Percentiles rank a stretch among this genome's conserved stretches.
Conservation (phyloP, 768 basidiomycete species). For the Collybia mongolica region DNA sequence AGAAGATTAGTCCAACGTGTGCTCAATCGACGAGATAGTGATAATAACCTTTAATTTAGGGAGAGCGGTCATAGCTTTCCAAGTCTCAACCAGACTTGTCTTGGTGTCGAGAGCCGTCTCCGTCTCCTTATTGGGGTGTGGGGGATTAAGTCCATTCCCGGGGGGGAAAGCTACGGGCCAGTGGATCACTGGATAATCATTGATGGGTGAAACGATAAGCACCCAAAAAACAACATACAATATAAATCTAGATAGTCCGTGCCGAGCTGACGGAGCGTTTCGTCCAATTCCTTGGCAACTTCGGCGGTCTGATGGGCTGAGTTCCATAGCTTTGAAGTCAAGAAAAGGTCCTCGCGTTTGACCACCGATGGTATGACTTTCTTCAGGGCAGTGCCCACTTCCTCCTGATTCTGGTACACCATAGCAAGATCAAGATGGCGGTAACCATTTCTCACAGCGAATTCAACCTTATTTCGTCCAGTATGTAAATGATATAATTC, state of each 20-base stretch:
- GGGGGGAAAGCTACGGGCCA: constrained; percentile 75
- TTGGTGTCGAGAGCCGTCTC: constrained; percentile 55
- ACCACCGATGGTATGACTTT: constrained; percentile 78
- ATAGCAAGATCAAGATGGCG: constrained; percentile 83
- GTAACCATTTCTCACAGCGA: constrained; percentile 74
- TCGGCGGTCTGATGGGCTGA: constrained; percentile 60
- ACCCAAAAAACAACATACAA: constrained; percentile 42
- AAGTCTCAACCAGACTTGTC: constrained; percentile 70
- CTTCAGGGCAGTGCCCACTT: constrained; percentile 72
- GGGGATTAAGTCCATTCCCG: constrained; percentile 53
- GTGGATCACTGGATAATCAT: constrained; percentile 55
- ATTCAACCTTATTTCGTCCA: constrained; percentile 55
- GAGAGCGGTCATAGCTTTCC: constrained; percentile 76
- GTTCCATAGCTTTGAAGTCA: constrained; percentile 87
- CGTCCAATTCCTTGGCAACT: constrained; percentile 73
- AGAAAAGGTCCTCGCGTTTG: constrained; percentile 76
- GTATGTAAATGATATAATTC: background rate
- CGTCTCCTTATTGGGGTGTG: constrained; percentile 39
- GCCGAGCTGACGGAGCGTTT: constrained; percentile 73
- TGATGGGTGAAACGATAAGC: background rate
- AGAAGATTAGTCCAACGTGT: background rate
- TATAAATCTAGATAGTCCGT: constrained; percentile 83
- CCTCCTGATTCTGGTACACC: constrained; percentile 79
- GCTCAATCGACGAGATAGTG: background rate
- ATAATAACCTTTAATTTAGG: constrained; percentile 62